phyloP scores from a whole-genome alignment of 176 grass and related monocot species.

The Triticum urartu region DNA sequence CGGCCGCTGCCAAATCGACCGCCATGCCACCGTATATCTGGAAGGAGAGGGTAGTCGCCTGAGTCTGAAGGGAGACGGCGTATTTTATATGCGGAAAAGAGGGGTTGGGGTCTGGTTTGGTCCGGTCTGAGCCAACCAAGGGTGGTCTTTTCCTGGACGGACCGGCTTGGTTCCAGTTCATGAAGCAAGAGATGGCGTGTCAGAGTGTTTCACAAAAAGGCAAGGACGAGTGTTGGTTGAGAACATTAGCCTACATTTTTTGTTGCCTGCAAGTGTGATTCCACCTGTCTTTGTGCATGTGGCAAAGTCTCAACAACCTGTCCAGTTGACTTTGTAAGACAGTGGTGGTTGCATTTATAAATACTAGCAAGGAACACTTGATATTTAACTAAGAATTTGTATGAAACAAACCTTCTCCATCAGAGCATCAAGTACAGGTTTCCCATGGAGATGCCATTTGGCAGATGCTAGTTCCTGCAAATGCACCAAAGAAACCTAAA shows the following conservation, averaged over 20 bases:
- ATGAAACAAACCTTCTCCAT: slow-evolving; percentile 12
- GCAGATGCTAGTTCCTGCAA: slow-evolving; percentile 30
- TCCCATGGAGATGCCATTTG: slow-evolving; percentile 39
- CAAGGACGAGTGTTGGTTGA: too few relatives aligned
- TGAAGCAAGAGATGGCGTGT: not conserved
- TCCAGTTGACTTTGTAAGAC: not conserved
- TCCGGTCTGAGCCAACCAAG: too few relatives aligned
- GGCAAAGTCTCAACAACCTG: slow-evolving; percentile 21
- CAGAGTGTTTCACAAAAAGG: not conserved
- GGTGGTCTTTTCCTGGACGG: too few relatives aligned
- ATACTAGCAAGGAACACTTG: not conserved
- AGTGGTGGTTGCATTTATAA: not conserved
- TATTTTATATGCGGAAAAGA: too few relatives aligned
- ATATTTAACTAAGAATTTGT: not conserved
- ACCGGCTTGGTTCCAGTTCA: not conserved
- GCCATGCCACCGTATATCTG: too few relatives aligned
- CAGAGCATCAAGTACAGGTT: slow-evolving; percentile 14
- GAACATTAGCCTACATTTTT: not conserved
- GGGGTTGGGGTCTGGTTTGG: too few relatives aligned
- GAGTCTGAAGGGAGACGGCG: too few relatives aligned
- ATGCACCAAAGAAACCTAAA: not conserved
- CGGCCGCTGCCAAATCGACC: too few relatives aligned
- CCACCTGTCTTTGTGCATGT: slow-evolving; percentile 2
- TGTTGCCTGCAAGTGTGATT: slow-evolving; percentile 2
- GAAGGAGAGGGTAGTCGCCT: too few relatives aligned